phyloP scores from a whole-genome alignment of 208 protist genomes.

The Novymonas esmeraldas region DNA sequence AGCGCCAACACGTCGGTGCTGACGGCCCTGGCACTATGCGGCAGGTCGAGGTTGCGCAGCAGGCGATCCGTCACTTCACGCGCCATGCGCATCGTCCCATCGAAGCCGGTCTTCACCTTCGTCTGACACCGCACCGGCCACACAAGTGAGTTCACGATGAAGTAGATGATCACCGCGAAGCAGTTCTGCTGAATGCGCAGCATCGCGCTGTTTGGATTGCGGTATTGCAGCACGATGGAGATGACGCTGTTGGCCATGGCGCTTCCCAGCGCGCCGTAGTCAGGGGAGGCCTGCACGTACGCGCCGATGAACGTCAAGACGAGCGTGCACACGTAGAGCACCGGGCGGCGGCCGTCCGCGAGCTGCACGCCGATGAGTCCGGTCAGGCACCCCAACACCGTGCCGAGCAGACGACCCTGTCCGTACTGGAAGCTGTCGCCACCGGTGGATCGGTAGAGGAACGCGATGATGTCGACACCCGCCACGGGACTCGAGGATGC shows the following conservation, averaged over 20 bases:
- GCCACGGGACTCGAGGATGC: slow-evolving; percentile 59
- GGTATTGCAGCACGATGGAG: slow-evolving; percentile 80
- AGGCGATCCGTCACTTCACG: slow-evolving; percentile 70
- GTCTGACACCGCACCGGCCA: slow-evolving; percentile 79
- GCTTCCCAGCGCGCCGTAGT: slow-evolving; percentile 71
- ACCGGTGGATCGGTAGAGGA: slow-evolving; percentile 79
- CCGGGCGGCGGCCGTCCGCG: slow-evolving; percentile 43
- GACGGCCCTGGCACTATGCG: slow-evolving; percentile 72
- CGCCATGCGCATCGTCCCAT: slow-evolving; percentile 69
- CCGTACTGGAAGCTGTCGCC: slow-evolving; percentile 87
- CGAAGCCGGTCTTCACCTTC: slow-evolving; percentile 76
- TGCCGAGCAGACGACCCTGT: slow-evolving; percentile 79
- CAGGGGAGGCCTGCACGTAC: slow-evolving; percentile 71
- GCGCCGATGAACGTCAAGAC: slow-evolving; percentile 75
- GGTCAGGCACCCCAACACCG: slow-evolving; percentile 76
- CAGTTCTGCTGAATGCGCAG: slow-evolving; percentile 91
- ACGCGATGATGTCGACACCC: slow-evolving; percentile 81
- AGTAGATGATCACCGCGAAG: slow-evolving; percentile 89
- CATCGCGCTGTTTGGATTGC: slow-evolving; percentile 51
- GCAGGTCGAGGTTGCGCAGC: slow-evolving; percentile 83
- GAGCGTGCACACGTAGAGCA: slow-evolving; percentile 63
- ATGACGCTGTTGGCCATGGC: slow-evolving; percentile 83
- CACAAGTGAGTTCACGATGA: slow-evolving; percentile 73
- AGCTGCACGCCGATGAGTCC: slow-evolving; percentile 72
- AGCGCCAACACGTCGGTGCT: slow-evolving; percentile 43